phyloP scores from a whole-genome alignment of 2,329 filamentous ascomycete species.

The Aspergillus sp. region DNA sequence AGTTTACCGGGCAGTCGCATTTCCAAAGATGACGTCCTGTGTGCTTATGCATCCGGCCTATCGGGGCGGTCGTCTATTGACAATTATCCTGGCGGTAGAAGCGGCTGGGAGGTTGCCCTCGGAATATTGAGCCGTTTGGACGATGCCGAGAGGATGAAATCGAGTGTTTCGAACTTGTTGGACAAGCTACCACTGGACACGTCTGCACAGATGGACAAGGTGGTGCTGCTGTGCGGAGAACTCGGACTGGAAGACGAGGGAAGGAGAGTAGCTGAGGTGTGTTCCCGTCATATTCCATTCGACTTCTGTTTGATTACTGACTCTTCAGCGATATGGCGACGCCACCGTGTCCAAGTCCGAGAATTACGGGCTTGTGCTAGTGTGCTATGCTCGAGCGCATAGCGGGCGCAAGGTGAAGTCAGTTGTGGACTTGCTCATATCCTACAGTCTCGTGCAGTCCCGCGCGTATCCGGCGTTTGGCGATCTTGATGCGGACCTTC shows the following conservation, averaged over 20 bases:
- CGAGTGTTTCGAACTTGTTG: constrained; percentile 65
- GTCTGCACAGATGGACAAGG: constrained; percentile 64
- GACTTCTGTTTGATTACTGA: constrained; percentile 11
- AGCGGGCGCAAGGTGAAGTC: constrained; percentile 68
- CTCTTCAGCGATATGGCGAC: constrained; percentile 66
- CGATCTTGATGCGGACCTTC: constrained; percentile 65
- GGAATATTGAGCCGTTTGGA: constrained; percentile 75
- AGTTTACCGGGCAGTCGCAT: constrained; percentile 38
- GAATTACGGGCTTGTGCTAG: constrained; percentile 74
- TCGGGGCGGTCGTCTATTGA: constrained; percentile 28
- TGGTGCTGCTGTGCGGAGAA: constrained; percentile 67
- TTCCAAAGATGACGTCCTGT: constrained; percentile 69
- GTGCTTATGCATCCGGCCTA: constrained; percentile 63
- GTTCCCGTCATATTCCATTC: too few species aligned
- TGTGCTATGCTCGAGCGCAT: constrained; percentile 85
- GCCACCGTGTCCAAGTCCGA: constrained; percentile 61
- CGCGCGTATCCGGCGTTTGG: constrained; percentile 62
- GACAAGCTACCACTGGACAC: constrained; percentile 64
- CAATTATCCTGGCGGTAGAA: constrained; percentile 35
- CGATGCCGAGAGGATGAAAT: constrained; percentile 58
- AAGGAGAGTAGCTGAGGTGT: constrained; percentile 71
- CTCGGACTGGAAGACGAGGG: constrained; percentile 72
- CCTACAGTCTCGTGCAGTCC: constrained; percentile 78
- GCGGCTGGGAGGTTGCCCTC: constrained; percentile 86
- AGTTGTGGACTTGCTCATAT: constrained; percentile 77